phyloP scores from a whole-genome alignment of 495 filamentous ascomycete genomes.

The Hypoxylon crocopeplum region DNA sequence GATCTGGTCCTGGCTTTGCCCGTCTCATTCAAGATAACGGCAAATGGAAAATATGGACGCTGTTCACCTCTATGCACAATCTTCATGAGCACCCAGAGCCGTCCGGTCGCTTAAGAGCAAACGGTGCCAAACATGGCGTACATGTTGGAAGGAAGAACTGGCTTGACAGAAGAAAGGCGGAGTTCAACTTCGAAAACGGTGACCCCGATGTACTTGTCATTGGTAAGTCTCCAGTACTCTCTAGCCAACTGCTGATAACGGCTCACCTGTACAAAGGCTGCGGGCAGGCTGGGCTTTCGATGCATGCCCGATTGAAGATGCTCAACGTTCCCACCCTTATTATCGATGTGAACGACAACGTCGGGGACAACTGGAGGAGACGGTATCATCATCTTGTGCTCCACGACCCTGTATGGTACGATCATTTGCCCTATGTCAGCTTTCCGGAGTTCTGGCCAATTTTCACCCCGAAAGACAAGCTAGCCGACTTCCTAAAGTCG shows the following conservation, averaged over 20 bases:
- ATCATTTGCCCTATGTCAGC: constrained; percentile 74
- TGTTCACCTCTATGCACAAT: constrained; percentile 66
- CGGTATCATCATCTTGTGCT: constrained; percentile 69
- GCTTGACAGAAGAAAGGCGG: constrained; percentile 65
- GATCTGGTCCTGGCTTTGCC: constrained; percentile 63
- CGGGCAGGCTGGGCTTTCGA: constrained; percentile 66
- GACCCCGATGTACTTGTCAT: constrained; percentile 73
- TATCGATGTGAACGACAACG: constrained; percentile 67
- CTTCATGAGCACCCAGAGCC: constrained; percentile 61
- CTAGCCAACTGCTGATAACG: not conserved
- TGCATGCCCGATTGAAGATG: constrained; percentile 75
- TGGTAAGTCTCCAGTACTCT: constrained; percentile 51
- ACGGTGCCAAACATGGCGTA: constrained; percentile 60
- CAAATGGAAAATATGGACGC: constrained; percentile 69
- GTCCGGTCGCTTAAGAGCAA: constrained; percentile 51
- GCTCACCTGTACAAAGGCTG: constrained; percentile 48
- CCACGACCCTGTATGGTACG: constrained; percentile 80
- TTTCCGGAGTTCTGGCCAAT: constrained; percentile 74
- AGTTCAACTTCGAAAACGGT: constrained; percentile 60
- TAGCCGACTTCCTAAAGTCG: constrained; percentile 77
- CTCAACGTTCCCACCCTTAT: constrained; percentile 68
- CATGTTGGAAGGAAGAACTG: constrained; percentile 61
- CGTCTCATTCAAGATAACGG: constrained; percentile 58
- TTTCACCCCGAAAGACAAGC: constrained; percentile 82
- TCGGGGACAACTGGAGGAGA: constrained; percentile 83